Percentiles rank a stretch among this genome's conserved stretches.
Evolutionary conservation across 2,329 filamentous ascomycete species (phyloP).

Genomic region (Bipolaris oryzae): DNA sequence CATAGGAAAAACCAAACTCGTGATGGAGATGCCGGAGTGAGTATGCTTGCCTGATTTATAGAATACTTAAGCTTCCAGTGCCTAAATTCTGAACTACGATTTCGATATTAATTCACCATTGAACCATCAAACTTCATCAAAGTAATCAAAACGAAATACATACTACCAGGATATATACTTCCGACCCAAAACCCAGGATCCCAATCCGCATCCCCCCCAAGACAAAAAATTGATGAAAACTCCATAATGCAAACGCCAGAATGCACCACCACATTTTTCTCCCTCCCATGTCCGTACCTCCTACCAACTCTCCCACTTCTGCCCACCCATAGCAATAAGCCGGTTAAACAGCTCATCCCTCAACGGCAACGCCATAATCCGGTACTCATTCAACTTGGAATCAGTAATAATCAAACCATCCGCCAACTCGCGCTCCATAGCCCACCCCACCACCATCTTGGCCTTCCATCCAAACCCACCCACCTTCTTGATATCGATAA

Average conservation of each 20-base stretch:
- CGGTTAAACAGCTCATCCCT: constrained; percentile 83
- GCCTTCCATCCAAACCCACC: constrained; percentile 85
- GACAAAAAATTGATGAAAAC: neutral
- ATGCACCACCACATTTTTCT: neutral
- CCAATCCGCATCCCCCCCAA: neutral
- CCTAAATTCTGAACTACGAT: neutral
- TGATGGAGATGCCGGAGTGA: neutral
- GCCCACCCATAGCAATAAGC: constrained; percentile 73
- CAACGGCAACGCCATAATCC: constrained; percentile 72
- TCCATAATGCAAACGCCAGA: constrained; percentile 1
- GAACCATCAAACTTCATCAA: neutral
- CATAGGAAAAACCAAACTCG: no score
- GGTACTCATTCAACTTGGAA: constrained; percentile 61
- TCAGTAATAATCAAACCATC: constrained; percentile 74
- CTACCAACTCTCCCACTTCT: constrained; percentile 83
- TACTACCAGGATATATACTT: neutral
- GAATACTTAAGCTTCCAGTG: neutral
- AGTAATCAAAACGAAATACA: neutral
- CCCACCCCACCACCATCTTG: constrained; percentile 82
- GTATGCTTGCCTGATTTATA: neutral
- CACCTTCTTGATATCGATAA: constrained; percentile 76
- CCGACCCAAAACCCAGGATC: neutral
- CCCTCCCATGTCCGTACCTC: neutral
- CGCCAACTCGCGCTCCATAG: constrained; percentile 72
- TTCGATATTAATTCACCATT: neutral